Base-by-base conservation (phyloP, 352 stramenopile genomes). In the Elongisporangium anandrum region DNA sequence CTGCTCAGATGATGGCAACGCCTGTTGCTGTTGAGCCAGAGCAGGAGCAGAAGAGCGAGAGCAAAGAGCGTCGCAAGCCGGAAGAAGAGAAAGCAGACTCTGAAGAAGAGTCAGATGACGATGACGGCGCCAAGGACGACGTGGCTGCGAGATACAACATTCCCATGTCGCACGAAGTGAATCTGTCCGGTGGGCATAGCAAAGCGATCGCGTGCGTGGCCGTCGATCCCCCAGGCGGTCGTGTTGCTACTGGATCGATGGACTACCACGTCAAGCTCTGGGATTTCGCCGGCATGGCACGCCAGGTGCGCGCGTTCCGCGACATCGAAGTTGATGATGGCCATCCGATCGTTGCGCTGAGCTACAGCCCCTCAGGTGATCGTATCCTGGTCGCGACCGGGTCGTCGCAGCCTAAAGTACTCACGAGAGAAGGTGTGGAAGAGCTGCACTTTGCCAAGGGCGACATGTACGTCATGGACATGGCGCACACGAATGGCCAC, bases 401-500 rank as follows among this genome's bases (percentile, higher is more conserved):
- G 0, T 90, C 81, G 9, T 89, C 81, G 19, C 83, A 93, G 52
- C 81, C 85, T 0, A 93, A 93, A 56, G 64, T 95, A 21, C 63
- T 95, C 41, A 79, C 75, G 8, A 76, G 85, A 20, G 85, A 95
- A 73, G 85, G 85, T 21, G 80, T 93, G 6, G 79, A 88, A 39
- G 80, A 93, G 63, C 45, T 92, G 0, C 83, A 95, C 45, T 92
- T 92, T 45, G 77, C 79, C 19, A 92, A 87, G 50, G 85, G 85
- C 23, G 85, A 95, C 60, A 93, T 93, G 83, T 95, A 95, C 63
- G 77, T 94, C 19, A 73, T 92, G 29, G 86, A 95, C 59, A 95
- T 95, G 86, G 78, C 73, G 0, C 77, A 93, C 56, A 95, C 86
- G 12, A 87, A 87, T 24, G 86, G 86, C 8, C 86, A 95, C 64